Evolutionary conservation across 2,329 filamentous ascomycete species (phyloP), one percentile per base, ranked within the genome.

Genomic region (Furcasterigmium furcatum): DNA sequence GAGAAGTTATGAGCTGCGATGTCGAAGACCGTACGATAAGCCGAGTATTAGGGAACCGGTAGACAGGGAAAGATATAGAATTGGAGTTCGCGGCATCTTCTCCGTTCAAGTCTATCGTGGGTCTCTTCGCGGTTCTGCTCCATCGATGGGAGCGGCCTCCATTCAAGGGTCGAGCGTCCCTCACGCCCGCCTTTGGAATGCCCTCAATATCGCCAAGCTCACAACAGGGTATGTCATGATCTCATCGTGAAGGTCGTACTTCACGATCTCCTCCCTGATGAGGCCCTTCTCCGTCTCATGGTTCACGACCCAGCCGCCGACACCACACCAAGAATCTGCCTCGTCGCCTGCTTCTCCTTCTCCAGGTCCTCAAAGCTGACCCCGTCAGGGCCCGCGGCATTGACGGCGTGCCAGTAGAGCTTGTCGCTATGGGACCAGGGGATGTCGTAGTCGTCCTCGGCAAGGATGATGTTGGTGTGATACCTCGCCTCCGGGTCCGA

Each of bases 221-320:
- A 80, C 68, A 5, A 77, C 64, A 1, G 77, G 76, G 56, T 80
- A 76, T 4, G 72, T 72, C 79, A 82, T 82, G 41, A 80, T 71
- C 27, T 70, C 66, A 59, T 83, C 79, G 45, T 83, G 79, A 14
- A 80, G 56, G 0, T 79, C 79, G 51, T 74, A 72, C 57, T 77
- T 77, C 5, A 78, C 47, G 7, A 83, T 75, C 42, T 80, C 68
- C 53, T 80, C 71, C 43, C 73, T 62, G n/a, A 83, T 65, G 0
- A 73, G 45, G 1, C 79, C 79, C 25, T 66, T 65, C 9, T 58
- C 48, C 1, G 72, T 74, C 38, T 52, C 57, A 65, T 72, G 72
- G 43, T 77, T 71, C 40, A 77, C 65, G 9, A 70, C 61, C 52
- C 71, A 77, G 0, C 78, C 78, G 3, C 70, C 76, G 38, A 68